Evolutionary conservation across 2,329 filamentous ascomycete genomes (phyloP), one percentile per base, ranked within the genome.

Genomic region (Apiospora arundinis): DNA sequence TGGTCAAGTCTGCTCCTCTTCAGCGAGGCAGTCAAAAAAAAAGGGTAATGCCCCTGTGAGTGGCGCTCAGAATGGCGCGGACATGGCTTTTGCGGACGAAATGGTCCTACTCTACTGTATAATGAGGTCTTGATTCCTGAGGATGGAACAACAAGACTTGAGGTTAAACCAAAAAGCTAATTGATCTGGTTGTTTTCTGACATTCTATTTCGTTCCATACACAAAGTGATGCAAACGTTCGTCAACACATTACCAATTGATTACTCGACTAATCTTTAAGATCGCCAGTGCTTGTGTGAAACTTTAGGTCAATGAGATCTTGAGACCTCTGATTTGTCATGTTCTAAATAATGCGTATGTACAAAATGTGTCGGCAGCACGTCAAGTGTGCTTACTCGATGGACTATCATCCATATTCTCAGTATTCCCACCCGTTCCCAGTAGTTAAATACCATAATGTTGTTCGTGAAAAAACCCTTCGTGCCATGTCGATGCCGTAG

Each of bases 401-500:
- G 23, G 1, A 25, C 49, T 18, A 28, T 32, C 49, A 60, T 14
- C 4, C n/a, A 11, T 3, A 25, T n/a, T n/a, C 14, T 14, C 23
- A 52, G 0, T 12, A 45, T 63, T n/a, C 11, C 32, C 3, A 28
- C 56, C 32, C 56, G n/a, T 8, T 63, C 56, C 56, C 56, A 63
- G 56, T 63, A 63, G 56, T 63, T 63, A 63, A 63, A 63, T 63
- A 63, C 56, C 56, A 63, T 63, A 56, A 37, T 32, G 28, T 60
- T n/a, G 32, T 63, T 63, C 32, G 32, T 63, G 32, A 63, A 63
- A 63, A 46, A 21, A 46, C 32, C 56, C 32, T 23, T 23, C 56
- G 40, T 63, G 56, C 56, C 56, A 21, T 63, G 56, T 28, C 32
- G 18, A 63, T 63, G 56, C 32, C 56, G n/a, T 63, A 63, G 4